A percentile compares a stretch with the other conserved stretches of the same genome.
Conservation (phyloP, 306 rosid genomes). For the Medicago lupulina region DNA sequence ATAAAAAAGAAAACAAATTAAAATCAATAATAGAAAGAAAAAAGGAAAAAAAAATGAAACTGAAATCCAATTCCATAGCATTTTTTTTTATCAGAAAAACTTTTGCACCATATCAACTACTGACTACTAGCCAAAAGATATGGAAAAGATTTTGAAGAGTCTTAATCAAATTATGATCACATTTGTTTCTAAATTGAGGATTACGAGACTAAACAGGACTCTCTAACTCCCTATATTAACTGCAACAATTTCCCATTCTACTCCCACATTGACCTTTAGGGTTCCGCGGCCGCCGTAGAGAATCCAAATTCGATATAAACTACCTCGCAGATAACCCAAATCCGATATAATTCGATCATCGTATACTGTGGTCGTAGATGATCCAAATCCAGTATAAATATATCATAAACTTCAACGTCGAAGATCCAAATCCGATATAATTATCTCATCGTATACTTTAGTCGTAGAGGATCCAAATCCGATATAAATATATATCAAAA, state of each 20-base stretch:
- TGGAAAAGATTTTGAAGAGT: constrained; percentile 35
- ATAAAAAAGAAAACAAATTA: constrained; percentile 11
- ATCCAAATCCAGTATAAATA: neutral
- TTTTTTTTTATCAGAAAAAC: constrained; percentile 27
- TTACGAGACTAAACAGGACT: constrained; percentile 55
- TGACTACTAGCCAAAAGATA: constrained; percentile 17
- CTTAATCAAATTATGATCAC: constrained; percentile 35
- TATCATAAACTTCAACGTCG: neutral
- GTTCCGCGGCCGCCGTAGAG: too few species aligned
- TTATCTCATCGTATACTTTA: neutral
- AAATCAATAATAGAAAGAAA: neutral
- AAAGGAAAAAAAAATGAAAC: neutral
- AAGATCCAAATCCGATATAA: neutral
- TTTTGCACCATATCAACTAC: constrained; percentile 30
- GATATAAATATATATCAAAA: constrained; percentile 3
- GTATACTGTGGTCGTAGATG: neutral
- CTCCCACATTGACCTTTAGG: neutral
- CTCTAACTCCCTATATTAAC: constrained; percentile 26
- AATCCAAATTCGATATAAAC: neutral
- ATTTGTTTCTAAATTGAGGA: constrained; percentile 1
- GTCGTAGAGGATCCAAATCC: neutral
- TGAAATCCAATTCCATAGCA: neutral
- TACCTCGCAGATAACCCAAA: neutral
- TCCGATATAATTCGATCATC: neutral
- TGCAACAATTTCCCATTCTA: constrained; percentile 32